phyloP scores from a whole-genome alignment of 768 basidiomycete genomes.

The Antrodiella citrinella region DNA sequence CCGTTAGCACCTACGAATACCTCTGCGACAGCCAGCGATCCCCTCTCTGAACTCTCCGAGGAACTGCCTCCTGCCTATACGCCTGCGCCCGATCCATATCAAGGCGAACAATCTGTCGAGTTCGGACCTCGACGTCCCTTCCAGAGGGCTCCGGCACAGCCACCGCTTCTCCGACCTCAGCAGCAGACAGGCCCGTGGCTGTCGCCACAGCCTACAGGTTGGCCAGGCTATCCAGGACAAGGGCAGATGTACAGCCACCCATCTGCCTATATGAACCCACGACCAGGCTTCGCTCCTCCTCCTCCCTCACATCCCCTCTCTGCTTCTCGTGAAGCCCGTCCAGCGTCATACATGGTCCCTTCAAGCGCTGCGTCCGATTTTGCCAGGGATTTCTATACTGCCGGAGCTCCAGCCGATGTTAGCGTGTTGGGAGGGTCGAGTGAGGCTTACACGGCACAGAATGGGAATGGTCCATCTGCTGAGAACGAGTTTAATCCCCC shows the following conservation, averaged over 20 bases:
- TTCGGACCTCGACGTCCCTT: slow-evolving; percentile 59
- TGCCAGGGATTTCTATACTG: slow-evolving; percentile 55
- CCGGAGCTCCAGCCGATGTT: slow-evolving; percentile 24
- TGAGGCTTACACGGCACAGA: slow-evolving; percentile 6
- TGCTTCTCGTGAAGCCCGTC: neutral
- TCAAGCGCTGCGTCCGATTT: slow-evolving; percentile 38
- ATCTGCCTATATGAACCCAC: no score
- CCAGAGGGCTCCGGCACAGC: no score
- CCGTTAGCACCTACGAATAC: no score
- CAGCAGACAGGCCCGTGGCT: slow-evolving; percentile 4
- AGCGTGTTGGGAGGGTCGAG: slow-evolving; percentile 9
- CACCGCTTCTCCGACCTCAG: slow-evolving; percentile 17
- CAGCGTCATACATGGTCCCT: no score
- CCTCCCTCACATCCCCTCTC: slow-evolving; percentile 11
- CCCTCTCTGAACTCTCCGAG: no score
- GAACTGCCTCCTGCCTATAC: slow-evolving; percentile 70
- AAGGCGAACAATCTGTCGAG: slow-evolving; percentile 58
- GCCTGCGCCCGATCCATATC: slow-evolving; percentile 36
- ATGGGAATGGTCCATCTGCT: no score
- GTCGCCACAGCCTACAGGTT: no score
- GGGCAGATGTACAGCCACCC: slow-evolving; percentile 7
- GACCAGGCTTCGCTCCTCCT: no score
- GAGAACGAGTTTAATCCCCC: no score
- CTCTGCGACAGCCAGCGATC: no score
- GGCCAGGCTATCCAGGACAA: slow-evolving; percentile 8